These are phyloP conservation scores for Scleroderma bovista DNA, from an alignment of 768 basidiomycete genomes.

Conservation along the genomic window DNA sequence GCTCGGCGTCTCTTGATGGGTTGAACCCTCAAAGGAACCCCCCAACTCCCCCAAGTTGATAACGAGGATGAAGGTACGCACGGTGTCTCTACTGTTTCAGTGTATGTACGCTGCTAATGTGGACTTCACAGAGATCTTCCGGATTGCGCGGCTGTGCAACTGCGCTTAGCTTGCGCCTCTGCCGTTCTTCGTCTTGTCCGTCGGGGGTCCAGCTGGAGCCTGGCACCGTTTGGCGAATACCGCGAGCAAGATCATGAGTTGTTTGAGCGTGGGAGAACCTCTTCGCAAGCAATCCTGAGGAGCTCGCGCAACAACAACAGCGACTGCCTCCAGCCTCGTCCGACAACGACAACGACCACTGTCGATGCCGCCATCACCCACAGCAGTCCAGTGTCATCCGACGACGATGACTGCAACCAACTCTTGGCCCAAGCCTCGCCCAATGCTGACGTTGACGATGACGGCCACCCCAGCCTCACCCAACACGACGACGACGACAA, in stretches of 20 bases:
- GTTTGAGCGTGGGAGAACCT: constrained; percentile 80
- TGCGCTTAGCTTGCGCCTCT: constrained; percentile 80
- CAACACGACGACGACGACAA: too few species aligned
- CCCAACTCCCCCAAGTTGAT: constrained; percentile 30
- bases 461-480: too few species aligned
- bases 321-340: too few species aligned
- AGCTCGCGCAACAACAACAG: too few species aligned
- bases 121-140: constrained; percentile 60
- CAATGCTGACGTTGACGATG: too few species aligned
- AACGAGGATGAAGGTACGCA: constrained; percentile 47
- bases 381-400: too few species aligned
- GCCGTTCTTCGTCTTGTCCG: constrained; percentile 75
- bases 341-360: too few species aligned
- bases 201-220: constrained; percentile 69
- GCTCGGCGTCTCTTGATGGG: constrained; percentile 62
- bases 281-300: too few species aligned
- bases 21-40: constrained; percentile 46
- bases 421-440: too few species aligned
- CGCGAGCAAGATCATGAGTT: constrained; percentile 53
- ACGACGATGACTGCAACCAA: too few species aligned
- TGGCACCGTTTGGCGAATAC: constrained; percentile 74
- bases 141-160: constrained; percentile 73
- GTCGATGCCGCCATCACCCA: too few species aligned
- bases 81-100: neutral
- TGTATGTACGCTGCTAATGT: neutral